Conservation (phyloP, 1,284 basidiomycete genomes). For the Austroboletus rostrupii region DNA sequence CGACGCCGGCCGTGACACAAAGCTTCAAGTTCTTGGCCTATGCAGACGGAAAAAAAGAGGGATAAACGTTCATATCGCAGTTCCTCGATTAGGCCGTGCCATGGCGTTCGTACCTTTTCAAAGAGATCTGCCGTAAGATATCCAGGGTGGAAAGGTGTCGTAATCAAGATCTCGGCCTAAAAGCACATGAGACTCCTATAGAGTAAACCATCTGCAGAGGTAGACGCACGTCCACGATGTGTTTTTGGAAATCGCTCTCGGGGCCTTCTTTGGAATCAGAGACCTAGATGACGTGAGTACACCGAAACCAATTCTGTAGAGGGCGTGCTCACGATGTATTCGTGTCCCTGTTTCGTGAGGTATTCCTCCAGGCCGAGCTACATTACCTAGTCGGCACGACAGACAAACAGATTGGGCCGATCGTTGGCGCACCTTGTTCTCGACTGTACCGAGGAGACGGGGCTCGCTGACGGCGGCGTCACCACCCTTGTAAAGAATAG, state of each 20-base stretch:
- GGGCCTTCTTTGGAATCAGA: conserved; percentile 87
- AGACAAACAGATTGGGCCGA: background rate
- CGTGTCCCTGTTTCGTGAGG: conserved; percentile 75
- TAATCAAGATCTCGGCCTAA: conserved; percentile 75
- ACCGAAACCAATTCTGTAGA: background rate
- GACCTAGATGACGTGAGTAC: conserved; percentile 39
- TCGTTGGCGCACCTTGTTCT: conserved; percentile 65
- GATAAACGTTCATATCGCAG: conserved; percentile 2
- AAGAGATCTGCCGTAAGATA: conserved; percentile 84
- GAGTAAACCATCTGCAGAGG: background rate
- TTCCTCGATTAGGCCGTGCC: background rate
- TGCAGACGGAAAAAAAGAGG: conserved; percentile 2
- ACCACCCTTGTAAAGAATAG: conserved; percentile 76
- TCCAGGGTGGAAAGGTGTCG: conserved; percentile 90
- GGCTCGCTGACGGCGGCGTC: conserved; percentile 76
- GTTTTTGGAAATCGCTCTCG: conserved; percentile 82
- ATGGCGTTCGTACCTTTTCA: conserved; percentile 44
- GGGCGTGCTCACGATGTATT: conserved; percentile 53
- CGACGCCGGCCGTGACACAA: conserved; percentile 92
- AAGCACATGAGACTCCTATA: conserved; percentile 7
- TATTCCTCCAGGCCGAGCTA: conserved; percentile 73
- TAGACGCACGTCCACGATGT: conserved; percentile 72
- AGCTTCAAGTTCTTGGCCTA: conserved; percentile 90
- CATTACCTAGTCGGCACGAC: conserved; percentile 5
- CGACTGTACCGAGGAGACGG: conserved; percentile 83